Base-by-base conservation (phyloP, 2,329 filamentous ascomycete genomes). In the Tolypocladium ophioglossoides region DNA sequence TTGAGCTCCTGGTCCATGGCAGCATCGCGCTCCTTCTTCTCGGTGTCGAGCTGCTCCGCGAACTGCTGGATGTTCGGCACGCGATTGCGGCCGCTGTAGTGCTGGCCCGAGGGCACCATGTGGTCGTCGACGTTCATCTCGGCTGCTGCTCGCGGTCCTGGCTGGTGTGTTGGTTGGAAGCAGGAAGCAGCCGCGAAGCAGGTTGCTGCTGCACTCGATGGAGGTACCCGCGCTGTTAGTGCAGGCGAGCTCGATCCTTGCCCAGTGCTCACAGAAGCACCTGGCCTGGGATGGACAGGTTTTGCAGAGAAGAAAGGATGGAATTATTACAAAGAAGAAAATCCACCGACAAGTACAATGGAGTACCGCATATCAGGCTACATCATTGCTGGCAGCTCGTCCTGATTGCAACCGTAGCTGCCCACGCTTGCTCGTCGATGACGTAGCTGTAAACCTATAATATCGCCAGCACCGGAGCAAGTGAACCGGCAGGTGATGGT, bases 21-120 rank as follows among this genome's bases (percentile, higher is more conserved):
- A 54, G 78, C 78, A 69, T 95, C 89, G 61, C 90, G 80, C 10
- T 85, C 74, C 62, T 80, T 83, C 74, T 96, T 96, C 61, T 95
- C 84, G 52, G 72, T 75, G 68, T 96, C 91, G 38, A 96, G 78
- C 59, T 80, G 80, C 52, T 88, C 80, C 60, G 96, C 79, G 60
- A 96, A 95, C 68, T 92, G 82, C 66, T 86, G 84, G 60, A 96
- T 87, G 54, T 90, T 96, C 8, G 92, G 92, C 52, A 97, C 84
- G 27, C 88, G 87, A 68, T 96, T 95, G 56, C 71, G 72, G 52
- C 86, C 90, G 34, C 88, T 92, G 75, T 95, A 96, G 67, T 91
- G 86, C 63, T 87, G 84, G 22, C 74, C 77, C 58, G 71, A 65
- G 37, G 78, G 76, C 59, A 71, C 66, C 3, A 69, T 62, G 50